A percentile compares a stretch with the other conserved stretches of the same genome.
These are phyloP conservation scores for Trichosanthes truncata DNA, from an alignment of 306 rosid species.

Conservation along the genomic window DNA sequence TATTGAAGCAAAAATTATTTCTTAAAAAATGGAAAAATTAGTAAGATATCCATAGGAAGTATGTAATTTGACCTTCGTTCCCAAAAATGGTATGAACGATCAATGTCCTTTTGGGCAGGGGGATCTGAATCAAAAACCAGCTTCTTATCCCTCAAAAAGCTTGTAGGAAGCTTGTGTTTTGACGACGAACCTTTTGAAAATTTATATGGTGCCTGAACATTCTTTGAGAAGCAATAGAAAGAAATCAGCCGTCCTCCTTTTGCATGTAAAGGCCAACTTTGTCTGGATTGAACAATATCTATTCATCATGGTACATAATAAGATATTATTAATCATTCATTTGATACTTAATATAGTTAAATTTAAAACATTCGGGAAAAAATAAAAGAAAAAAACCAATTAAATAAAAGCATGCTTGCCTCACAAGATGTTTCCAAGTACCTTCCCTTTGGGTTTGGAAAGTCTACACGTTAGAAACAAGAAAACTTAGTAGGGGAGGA, in stretches of 20 bases:
- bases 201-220: slow-evolving; percentile 39
- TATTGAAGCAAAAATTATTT: background rate
- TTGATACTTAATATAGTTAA: background rate
- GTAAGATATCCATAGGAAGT: background rate
- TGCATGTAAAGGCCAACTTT: slow-evolving; percentile 25
- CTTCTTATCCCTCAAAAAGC: slow-evolving; percentile 38
- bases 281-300: slow-evolving; percentile 30
- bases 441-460: slow-evolving; percentile 20
- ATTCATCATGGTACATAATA: background rate
- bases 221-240: slow-evolving; percentile 25
- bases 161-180: slow-evolving; percentile 15
- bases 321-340: background rate
- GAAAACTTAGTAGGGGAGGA: background rate
- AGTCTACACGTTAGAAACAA: slow-evolving; percentile 26
- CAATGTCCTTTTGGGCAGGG: slow-evolving; percentile 50
- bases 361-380: background rate
- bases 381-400: background rate
- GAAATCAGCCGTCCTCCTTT: slow-evolving; percentile 24
- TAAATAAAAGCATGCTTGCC: slow-evolving; percentile 30
- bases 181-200: slow-evolving; percentile 31
- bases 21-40: background rate
- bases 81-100: slow-evolving; percentile 48
- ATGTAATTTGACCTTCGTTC: slow-evolving; percentile 41
- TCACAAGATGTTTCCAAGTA: slow-evolving; percentile 31
- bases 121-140: slow-evolving; percentile 69